Base-by-base conservation (phyloP, 108 stramenopile species). In the Nitzschia sp. region DNA sequence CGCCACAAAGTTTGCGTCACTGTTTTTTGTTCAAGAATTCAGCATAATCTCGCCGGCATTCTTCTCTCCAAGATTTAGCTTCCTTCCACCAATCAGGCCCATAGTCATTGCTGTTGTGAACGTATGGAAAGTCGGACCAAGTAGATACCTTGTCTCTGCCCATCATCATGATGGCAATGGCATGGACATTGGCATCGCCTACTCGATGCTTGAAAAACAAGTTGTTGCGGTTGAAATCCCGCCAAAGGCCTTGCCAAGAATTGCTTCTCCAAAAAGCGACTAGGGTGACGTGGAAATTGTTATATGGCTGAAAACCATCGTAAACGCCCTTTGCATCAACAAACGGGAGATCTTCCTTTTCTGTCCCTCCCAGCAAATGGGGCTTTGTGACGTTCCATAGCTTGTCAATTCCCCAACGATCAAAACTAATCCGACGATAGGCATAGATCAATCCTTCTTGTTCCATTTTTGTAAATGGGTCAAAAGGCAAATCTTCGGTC, bases 181-280 rank as follows among this genome's bases (percentile, higher is more conserved):
- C 73, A 68, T 68, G 73, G 1, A 68, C 66, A 45, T 67, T 74
- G 34, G 73, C 73, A 61, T 74, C 73, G 1, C 73, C 73, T 3
- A 74, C 50, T 41, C 73, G 53, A 68, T 68, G 47, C 58, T 74
- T 74, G 66, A 74, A 74, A 45, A 74, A 74, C 25, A 59, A 33
- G 52, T 68, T 58, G 2, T 68, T 0, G 0, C 35, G 27, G 28
- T 74, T 53, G 28, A 52, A 5, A 27, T 67, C 66, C n/a, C 50
- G 19, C 66, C 45, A 53, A 13, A 68, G 16, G 5, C 11, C 3
- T 22, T 53, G 29, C 73, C 73, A 74, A 28, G 25, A 5, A 21
- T 33, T 23, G 5, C n/a, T 53, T 53, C 63, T 46, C 73, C 73
- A 74, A 53, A 74, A 68, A 21, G 33, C 35, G 2, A 68, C 47